phyloP scores from a whole-genome alignment of 257 asterid species.

The Buddleja alternifolia region DNA sequence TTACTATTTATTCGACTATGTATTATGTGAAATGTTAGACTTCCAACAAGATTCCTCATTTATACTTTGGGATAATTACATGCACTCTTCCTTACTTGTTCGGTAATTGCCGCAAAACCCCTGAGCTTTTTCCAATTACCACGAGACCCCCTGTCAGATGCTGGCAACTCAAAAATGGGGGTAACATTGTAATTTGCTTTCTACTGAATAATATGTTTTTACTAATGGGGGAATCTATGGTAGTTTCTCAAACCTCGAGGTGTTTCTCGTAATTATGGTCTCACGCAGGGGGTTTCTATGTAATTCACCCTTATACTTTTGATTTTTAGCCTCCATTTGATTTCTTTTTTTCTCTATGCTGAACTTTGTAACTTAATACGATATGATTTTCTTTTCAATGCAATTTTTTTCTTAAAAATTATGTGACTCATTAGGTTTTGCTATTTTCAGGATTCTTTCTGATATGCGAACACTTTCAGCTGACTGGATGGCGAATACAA shows the following conservation, averaged over 20 bases:
- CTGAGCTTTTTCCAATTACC: no score
- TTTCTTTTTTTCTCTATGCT: constrained; percentile 6
- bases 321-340: constrained; percentile 7
- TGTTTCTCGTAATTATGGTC: no score
- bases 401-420: background rate
- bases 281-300: no score
- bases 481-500: constrained; percentile 99
- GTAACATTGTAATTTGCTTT: no score
- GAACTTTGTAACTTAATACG: constrained; percentile 6
- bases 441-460: constrained; percentile 85
- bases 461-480: constrained; percentile 99
- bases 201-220: no score
- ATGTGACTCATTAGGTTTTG: constrained; percentile 30
- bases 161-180: no score
- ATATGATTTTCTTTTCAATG: background rate
- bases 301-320: background rate
- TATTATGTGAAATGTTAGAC: constrained; percentile 25
- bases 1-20: constrained; percentile 9
- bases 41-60: background rate
- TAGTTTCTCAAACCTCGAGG: no score
- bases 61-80: no score
- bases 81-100: no score
- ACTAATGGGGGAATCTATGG: no score
- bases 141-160: no score
- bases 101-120: no score